Evolutionary conservation across 2,329 filamentous ascomycete genomes (phyloP), one percentile per base, ranked within the genome.

Genomic region (Pyrenophora seminiperda): DNA sequence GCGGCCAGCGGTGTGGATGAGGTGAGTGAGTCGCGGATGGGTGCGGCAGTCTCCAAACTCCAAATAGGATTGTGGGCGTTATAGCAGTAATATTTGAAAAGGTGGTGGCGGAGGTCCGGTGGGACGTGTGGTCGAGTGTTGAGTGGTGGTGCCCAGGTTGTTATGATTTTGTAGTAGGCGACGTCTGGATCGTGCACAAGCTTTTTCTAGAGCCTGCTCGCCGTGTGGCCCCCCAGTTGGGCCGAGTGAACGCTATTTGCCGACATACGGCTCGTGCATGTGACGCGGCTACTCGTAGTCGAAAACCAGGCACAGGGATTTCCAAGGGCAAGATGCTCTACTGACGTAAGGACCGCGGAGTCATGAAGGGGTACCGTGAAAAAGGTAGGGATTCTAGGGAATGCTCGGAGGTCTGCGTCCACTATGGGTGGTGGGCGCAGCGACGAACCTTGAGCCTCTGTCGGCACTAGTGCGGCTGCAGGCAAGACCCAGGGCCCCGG

Each of bases 41-140:
- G 54, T 45, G 41, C 53, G 40, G 54, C 53, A 49, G 53, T 41
- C 44, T 32, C 38, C 44, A 44, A 41, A 22, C 41, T 27, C 15
- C 36, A 31, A 33, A 47, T 30, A 17, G 40, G 27, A 20, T 37
- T 31, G 34, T 42, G 36, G 48, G 20, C 45, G 29, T 6, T 45
- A 17, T 42, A 14, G 42, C 38, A 37, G 30, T 39, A 53, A 37
- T 55, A 51, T 51, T 36, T 61, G 66, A 66, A 64, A 65, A 57
- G 47, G 49, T 18, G 62, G 66, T 27, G 24, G 24, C 24, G 24
- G 24, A 9, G 7, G 24, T 27, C 24, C 24, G 24, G 24, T 27
- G 24, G 24, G 24, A 27, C 24, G 24, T 27, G 13, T 27, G 24
- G 24, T 27, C 9, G 13, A 27, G 13, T 58, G 45, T 37, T 40